phyloP scores from a whole-genome alignment of 148 eudicot genomes.

The Arctostaphylos glauca region DNA sequence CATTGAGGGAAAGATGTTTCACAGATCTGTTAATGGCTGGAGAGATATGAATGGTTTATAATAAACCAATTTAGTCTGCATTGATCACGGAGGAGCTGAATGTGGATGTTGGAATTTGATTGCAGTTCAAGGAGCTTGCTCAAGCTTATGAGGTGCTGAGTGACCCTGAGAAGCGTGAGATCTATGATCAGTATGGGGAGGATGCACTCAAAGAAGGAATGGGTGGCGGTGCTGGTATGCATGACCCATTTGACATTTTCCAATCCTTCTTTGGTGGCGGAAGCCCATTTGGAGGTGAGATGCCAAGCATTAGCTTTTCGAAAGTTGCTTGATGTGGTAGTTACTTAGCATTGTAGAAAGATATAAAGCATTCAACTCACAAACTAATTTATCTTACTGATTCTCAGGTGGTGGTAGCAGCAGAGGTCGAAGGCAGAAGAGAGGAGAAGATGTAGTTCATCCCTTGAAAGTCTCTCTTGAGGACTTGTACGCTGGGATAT shows the following conservation, averaged over 20 bases:
- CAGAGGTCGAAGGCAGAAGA: constrained; percentile 67
- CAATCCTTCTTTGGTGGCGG: constrained; percentile 55
- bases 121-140: constrained; percentile 71
- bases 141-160: constrained; percentile 79
- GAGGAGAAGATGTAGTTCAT: constrained; percentile 75
- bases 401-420: constrained; percentile 53
- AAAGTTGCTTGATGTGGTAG: neutral
- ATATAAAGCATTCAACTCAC: neutral
- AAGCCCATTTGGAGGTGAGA: constrained; percentile 54
- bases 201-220: constrained; percentile 89
- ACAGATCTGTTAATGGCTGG: neutral
- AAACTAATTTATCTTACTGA: neutral
- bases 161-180: constrained; percentile 76
- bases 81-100: neutral
- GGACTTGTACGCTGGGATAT: constrained; percentile 57
- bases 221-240: constrained; percentile 75
- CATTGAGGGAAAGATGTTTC: neutral
- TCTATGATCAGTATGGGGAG: constrained; percentile 74
- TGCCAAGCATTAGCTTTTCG: neutral
- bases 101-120: neutral
- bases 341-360: neutral
- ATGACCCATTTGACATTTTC: constrained; percentile 75
- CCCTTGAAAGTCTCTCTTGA: constrained; percentile 76
- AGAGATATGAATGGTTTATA: neutral
- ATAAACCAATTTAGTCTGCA: neutral